These are phyloP conservation scores for Panaeolus cyanescens DNA, from an alignment of 768 basidiomycete genomes.

Conservation along the genomic window DNA sequence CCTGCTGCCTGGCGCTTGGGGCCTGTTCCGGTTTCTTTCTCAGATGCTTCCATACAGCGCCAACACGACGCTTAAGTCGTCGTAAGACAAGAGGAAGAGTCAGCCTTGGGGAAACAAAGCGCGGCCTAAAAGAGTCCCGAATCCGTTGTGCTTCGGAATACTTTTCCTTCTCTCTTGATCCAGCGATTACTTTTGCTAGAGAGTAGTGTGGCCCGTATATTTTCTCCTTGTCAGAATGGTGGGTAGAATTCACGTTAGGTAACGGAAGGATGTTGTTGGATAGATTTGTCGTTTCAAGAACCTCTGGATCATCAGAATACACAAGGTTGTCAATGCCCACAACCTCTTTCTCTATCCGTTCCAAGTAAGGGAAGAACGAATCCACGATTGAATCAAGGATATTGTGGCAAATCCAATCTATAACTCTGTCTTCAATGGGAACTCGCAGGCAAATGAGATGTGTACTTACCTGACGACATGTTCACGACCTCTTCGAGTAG, in stretches of 20 bases:
- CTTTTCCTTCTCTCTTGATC: constrained; percentile 15
- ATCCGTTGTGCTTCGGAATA: constrained; percentile 20
- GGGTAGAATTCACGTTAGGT: background rate
- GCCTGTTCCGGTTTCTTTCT: constrained; percentile 18
- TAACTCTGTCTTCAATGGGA: constrained; percentile 3
- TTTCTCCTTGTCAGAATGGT: background rate
- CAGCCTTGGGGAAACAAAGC: constrained; percentile 33
- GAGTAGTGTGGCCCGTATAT: background rate
- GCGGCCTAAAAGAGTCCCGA: constrained; percentile 26
- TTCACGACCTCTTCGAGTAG: constrained; percentile 60
- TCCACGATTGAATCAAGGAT: constrained; percentile 94
- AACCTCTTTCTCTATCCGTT: constrained; percentile 81
- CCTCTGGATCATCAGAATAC: constrained; percentile 30
- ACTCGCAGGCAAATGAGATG: background rate
- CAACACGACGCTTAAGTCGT: constrained; percentile 34
- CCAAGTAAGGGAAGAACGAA: constrained; percentile 85
- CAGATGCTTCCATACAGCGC: constrained; percentile 20
- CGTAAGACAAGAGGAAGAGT: constrained; percentile 36
- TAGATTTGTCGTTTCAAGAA: background rate
- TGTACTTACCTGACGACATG: constrained; percentile 68
- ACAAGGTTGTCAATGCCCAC: constrained; percentile 76
- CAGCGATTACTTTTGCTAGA: background rate
- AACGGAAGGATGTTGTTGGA: background rate
- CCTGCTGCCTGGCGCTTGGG: constrained; percentile 40
- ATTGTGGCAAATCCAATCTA: constrained; percentile 94